A percentile compares a stretch with the other conserved stretches of the same genome.
phyloP scores from a whole-genome alignment of 257 asterid species.

The Catharanthus roseus region DNA sequence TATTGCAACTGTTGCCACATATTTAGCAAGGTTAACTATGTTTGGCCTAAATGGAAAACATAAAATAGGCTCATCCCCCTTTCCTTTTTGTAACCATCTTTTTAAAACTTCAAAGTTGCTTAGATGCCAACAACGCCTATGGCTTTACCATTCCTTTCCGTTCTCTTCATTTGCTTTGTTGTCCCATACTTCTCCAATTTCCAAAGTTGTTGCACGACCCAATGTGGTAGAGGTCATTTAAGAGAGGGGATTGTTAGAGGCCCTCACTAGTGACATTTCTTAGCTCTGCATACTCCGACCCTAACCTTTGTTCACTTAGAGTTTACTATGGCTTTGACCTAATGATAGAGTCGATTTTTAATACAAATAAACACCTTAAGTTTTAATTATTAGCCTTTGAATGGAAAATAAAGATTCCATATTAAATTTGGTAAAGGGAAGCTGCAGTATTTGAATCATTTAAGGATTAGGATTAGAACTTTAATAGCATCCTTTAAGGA shows the following conservation, averaged over 20 bases:
- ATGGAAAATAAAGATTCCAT: too few species aligned
- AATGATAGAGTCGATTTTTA: too few species aligned
- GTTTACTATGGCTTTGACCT: conserved; percentile 96
- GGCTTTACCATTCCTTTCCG: neutral
- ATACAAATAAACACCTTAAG: too few species aligned
- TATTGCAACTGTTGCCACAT: neutral
- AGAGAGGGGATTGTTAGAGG: conserved; percentile 72
- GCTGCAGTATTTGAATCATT: too few species aligned
- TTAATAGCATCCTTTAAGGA: too few species aligned
- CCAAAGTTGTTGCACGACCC: conserved; percentile 5
- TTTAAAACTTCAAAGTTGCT: neutral
- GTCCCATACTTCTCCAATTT: neutral
- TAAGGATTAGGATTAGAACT: too few species aligned
- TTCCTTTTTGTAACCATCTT: neutral
- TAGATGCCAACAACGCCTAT: neutral
- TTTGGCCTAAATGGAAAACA: neutral
- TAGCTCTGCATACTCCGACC: conserved; percentile 26
- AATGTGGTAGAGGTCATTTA: conserved; percentile 66
- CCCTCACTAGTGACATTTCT: conserved; percentile 58
- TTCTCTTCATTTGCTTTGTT: neutral
- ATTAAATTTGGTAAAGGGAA: too few species aligned
- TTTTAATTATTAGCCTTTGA: too few species aligned
- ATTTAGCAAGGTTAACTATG: neutral
- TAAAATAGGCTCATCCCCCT: neutral
- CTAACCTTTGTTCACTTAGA: conserved; percentile 35